These are phyloP conservation scores for Heterobasidion parviporum DNA, from an alignment of 1,284 basidiomycete genomes.

Conservation along the genomic window DNA sequence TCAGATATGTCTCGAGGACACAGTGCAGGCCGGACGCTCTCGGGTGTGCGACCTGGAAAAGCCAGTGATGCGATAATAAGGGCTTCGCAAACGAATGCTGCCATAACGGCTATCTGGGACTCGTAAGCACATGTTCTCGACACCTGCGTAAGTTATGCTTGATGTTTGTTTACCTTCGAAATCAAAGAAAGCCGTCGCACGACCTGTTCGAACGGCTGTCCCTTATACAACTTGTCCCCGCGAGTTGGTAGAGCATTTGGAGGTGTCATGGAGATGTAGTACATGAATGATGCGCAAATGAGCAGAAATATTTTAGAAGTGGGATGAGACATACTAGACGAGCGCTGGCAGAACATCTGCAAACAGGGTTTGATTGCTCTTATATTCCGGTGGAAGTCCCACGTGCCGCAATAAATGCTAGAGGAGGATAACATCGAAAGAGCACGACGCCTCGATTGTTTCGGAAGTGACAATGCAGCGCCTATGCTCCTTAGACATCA, in stretches of 20 bases:
- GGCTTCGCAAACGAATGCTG: background rate
- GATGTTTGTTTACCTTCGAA: background rate
- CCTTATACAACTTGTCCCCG: background rate
- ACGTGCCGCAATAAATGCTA: no score
- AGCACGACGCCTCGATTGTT: no score
- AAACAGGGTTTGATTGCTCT: no score
- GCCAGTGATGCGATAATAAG: background rate
- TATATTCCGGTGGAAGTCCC: no score
- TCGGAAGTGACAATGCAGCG: no score
- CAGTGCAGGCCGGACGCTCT: background rate
- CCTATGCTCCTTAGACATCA: no score
- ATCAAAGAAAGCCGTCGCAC: background rate
- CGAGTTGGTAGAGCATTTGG: background rate
- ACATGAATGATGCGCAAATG: background rate
- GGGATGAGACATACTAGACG: no score
- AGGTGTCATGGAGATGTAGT: background rate
- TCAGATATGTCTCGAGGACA: background rate
- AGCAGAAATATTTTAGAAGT: no score
- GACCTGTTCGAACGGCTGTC: background rate
- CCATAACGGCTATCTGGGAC: background rate
- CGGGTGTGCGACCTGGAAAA: background rate
- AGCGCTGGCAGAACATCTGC: no score
- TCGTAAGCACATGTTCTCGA: background rate
- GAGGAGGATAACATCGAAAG: no score
- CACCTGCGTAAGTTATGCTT: background rate